Evolutionary conservation across 2,329 filamentous ascomycete genomes (phyloP).

Genomic region (Huntiella omanensis): DNA sequence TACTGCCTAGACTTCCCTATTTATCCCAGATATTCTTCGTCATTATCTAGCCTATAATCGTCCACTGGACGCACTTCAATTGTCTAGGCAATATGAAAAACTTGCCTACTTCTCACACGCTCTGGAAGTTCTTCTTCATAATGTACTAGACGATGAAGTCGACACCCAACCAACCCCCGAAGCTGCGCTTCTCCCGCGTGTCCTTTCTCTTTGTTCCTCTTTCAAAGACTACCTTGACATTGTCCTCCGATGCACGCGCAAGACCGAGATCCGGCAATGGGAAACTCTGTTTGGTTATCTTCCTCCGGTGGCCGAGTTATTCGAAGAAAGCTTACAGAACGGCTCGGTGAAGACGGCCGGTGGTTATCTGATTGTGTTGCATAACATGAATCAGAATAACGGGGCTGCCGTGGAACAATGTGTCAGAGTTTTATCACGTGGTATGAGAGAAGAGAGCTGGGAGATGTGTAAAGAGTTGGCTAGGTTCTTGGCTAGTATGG

Average conservation of each 20-base stretch:
- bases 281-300: conserved; percentile 81
- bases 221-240: conserved; percentile 84
- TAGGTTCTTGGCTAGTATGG: conserved; percentile 83
- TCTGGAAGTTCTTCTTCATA: conserved; percentile 77
- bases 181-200: conserved; percentile 43
- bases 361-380: conserved; percentile 85
- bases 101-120: conserved; percentile 87
- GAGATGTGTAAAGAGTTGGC: conserved; percentile 89
- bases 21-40: conserved; percentile 72
- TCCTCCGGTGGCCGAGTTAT: conserved; percentile 75
- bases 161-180: conserved; percentile 48
- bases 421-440: conserved; percentile 60
- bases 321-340: conserved; percentile 74
- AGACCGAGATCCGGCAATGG: conserved; percentile 92
- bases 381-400: conserved; percentile 56
- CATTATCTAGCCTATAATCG: conserved; percentile 60
- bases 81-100: conserved; percentile 71
- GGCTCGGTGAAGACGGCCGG: conserved; percentile 86
- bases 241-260: conserved; percentile 88
- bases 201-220: conserved; percentile 46
- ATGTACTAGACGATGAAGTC: conserved; percentile 86
- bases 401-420: conserved; percentile 52
- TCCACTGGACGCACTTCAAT: conserved; percentile 58
- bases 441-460: conserved; percentile 77
- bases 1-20: conserved; percentile 57